Conservation (phyloP, 345 rosid species). For the Dipteronia sinensis region DNA sequence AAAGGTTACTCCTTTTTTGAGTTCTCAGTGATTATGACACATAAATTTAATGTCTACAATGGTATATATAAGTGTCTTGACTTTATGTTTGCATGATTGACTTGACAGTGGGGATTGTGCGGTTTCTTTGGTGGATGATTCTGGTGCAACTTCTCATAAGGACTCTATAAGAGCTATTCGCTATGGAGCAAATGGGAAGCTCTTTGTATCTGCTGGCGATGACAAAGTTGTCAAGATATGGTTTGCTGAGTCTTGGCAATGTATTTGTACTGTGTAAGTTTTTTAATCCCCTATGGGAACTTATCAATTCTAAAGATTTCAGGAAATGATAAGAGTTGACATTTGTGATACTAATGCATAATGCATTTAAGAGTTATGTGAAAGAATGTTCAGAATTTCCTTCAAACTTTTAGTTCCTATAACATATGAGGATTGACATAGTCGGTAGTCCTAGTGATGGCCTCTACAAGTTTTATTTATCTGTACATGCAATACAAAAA, state of each 20-base stretch:
- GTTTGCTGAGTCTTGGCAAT: constrained; percentile 78
- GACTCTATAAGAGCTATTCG: constrained; percentile 87
- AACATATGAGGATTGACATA: background rate
- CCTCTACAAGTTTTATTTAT: background rate
- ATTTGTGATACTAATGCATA: background rate
- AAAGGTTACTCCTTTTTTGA: no score
- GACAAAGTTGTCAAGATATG: constrained; percentile 91
- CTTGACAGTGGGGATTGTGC: constrained; percentile 49
- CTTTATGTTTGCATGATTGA: background rate
- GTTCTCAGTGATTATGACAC: no score
- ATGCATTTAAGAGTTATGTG: background rate
- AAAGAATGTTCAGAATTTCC: background rate
- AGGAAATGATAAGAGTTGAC: background rate
- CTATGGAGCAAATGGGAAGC: constrained; percentile 65
- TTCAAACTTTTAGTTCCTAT: background rate
- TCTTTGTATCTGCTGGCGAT: constrained; percentile 87
- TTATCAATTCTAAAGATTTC: background rate
- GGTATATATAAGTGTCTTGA: no score
- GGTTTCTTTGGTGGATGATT: constrained; percentile 63
- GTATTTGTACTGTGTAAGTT: constrained; percentile 71
- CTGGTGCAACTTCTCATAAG: constrained; percentile 49
- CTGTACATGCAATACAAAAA: background rate
- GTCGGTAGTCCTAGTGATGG: background rate
- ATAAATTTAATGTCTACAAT: no score
- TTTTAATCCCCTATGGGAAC: no score